Conservation (phyloP, 108 stramenopile species). For the Cyclostephanos tholiformis region DNA sequence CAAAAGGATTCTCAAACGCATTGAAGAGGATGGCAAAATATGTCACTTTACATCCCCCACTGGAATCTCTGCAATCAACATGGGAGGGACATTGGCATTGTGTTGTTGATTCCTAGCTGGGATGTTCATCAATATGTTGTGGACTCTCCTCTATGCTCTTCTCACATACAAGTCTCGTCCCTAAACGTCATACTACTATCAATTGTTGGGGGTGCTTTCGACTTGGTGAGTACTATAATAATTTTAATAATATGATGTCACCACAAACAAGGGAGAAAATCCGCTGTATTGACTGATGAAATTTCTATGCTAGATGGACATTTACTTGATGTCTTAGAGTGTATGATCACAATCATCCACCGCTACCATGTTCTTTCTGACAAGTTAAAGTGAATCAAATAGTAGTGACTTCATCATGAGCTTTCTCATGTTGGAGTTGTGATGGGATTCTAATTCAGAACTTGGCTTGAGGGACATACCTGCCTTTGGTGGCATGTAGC, state of each 20-base stretch:
- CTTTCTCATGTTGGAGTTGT: slow-evolving; percentile 28
- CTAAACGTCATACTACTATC: slow-evolving; percentile 28
- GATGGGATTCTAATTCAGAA: slow-evolving; percentile 28
- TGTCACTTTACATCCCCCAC: slow-evolving; percentile 53
- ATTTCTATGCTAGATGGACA: slow-evolving; percentile 63
- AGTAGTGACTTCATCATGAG: slow-evolving; percentile 5
- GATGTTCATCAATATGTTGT: no score
- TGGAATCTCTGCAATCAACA: slow-evolving; percentile 52
- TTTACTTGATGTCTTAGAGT: slow-evolving; percentile 70
- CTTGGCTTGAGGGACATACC: slow-evolving; percentile 34
- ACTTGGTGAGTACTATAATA: slow-evolving; percentile 25
- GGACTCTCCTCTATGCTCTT: no score
- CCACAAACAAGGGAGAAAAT: slow-evolving; percentile 18
- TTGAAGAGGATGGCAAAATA: slow-evolving; percentile 13
- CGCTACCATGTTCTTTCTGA: slow-evolving; percentile 19
- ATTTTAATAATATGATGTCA: slow-evolving; percentile 39
- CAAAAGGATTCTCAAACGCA: slow-evolving; percentile 26
- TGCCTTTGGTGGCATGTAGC: slow-evolving; percentile 80
- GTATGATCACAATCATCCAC: slow-evolving; percentile 55
- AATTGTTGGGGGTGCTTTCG: slow-evolving; percentile 54
- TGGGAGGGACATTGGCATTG: no score
- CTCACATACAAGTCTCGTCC: no score
- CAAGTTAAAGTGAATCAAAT: slow-evolving; percentile 15
- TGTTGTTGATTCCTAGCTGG: no score
- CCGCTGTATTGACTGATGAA: slow-evolving; percentile 58